Evolutionary conservation across 2,329 filamentous ascomycete genomes (phyloP).

Genomic region (Hortaea sp.): DNA sequence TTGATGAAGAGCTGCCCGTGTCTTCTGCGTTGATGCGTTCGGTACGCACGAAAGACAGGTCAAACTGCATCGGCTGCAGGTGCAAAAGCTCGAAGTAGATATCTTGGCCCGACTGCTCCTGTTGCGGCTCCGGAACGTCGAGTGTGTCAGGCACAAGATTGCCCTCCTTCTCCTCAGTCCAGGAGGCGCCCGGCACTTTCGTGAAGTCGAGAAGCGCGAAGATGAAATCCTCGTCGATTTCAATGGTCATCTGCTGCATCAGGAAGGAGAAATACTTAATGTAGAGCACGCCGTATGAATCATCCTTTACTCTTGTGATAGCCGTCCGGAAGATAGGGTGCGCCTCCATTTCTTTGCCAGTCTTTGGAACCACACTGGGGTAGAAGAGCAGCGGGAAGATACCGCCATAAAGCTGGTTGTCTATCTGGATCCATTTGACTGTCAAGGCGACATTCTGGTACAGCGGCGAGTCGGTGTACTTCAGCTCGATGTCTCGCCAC

Average conservation of each 20-base stretch:
- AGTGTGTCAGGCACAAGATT: slow-evolving; percentile 81
- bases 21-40: slow-evolving; percentile 95
- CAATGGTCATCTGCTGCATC: slow-evolving; percentile 94
- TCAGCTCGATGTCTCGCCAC: slow-evolving; percentile 79
- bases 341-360: slow-evolving; percentile 87
- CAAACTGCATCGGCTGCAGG: slow-evolving; percentile 95
- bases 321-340: slow-evolving; percentile 90
- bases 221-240: slow-evolving; percentile 96
- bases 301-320: slow-evolving; percentile 91
- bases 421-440: slow-evolving; percentile 98
- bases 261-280: slow-evolving; percentile 95
- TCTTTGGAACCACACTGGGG: slow-evolving; percentile 94
- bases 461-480: slow-evolving; percentile 83
- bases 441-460: slow-evolving; percentile 86
- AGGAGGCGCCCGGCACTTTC: slow-evolving; percentile 82
- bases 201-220: slow-evolving; percentile 92
- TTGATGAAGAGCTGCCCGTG: slow-evolving; percentile 70
- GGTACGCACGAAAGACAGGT: slow-evolving; percentile 92
- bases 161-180: slow-evolving; percentile 73
- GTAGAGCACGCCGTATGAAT: slow-evolving; percentile 94
- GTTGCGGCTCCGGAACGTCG: slow-evolving; percentile 83
- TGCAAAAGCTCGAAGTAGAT: slow-evolving; percentile 97
- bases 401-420: slow-evolving; percentile 96
- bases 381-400: slow-evolving; percentile 97
- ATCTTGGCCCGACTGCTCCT: slow-evolving; percentile 76